Conservation (phyloP, 2,329 filamentous ascomycete species). For the Ploettnerulaceae sp. region DNA sequence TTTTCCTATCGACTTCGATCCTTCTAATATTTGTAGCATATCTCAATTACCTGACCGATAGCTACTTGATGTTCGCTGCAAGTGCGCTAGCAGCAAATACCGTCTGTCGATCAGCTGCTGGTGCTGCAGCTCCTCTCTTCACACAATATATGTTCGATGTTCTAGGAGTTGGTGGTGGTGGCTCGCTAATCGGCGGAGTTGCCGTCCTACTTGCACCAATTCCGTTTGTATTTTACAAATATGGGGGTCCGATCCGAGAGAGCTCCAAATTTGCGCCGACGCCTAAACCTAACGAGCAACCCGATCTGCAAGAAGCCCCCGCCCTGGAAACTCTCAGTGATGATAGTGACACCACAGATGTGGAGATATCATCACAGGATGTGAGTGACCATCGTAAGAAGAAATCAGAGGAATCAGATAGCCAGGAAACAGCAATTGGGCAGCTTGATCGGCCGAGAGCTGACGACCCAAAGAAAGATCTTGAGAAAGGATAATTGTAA, state of each 20-base stretch:
- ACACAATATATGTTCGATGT: constrained; percentile 43
- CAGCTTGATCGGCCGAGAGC: constrained; percentile 5
- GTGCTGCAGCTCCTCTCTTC: constrained; percentile 58
- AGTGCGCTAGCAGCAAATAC: constrained; percentile 57
- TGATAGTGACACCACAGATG: constrained; percentile 1
- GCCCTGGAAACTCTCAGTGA: background rate
- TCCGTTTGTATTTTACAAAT: constrained; percentile 32
- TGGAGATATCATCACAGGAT: background rate
- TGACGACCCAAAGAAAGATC: constrained; percentile 10
- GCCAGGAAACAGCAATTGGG: background rate
- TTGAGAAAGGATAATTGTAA: constrained; percentile 14
- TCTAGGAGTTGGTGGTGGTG: constrained; percentile 48
- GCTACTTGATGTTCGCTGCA: constrained; percentile 39
- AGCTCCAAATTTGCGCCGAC: constrained; percentile 32
- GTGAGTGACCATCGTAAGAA: background rate
- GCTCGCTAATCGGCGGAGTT: constrained; percentile 45
- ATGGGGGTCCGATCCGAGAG: constrained; percentile 28
- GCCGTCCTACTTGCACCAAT: constrained; percentile 37
- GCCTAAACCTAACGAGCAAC: background rate
- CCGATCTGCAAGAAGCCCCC: background rate
- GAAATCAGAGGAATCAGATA: background rate
- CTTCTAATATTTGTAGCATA: constrained; percentile 47
- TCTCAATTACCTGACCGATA: constrained; percentile 50
- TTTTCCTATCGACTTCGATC: constrained; percentile 39
- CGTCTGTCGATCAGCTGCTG: constrained; percentile 57